These are phyloP conservation scores for Chamaecyparis obtusa DNA, from an alignment of 75 land plant genomes.

Conservation along the genomic window DNA sequence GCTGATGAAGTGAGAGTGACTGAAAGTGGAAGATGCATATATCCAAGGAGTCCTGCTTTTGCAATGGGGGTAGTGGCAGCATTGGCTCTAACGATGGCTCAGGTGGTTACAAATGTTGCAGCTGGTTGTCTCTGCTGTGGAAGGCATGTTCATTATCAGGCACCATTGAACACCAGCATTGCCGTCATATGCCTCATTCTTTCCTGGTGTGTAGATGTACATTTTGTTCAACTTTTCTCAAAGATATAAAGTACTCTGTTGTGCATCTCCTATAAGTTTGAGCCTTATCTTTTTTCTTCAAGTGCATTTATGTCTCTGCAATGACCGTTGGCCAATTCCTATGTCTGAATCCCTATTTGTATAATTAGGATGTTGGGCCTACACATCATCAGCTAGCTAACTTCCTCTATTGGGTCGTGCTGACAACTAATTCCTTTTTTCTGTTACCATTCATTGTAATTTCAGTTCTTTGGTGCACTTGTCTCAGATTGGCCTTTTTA, in stretches of 20 bases:
- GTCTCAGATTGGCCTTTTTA: no score
- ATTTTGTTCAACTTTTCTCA: neutral
- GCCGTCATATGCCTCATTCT: conserved; percentile 53
- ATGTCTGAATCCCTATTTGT: neutral
- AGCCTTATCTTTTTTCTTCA: neutral
- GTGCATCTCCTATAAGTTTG: neutral
- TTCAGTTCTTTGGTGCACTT: neutral
- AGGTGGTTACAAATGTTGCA: conserved; percentile 46
- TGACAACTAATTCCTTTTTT: neutral
- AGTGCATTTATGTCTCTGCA: neutral
- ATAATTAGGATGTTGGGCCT: neutral
- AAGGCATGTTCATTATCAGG: conserved; percentile 22
- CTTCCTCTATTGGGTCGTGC: neutral
- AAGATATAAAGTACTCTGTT: neutral
- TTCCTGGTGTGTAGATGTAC: conserved; percentile 49
- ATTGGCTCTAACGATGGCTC: conserved; percentile 52
- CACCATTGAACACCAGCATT: conserved; percentile 35
- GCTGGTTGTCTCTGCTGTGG: conserved; percentile 74
- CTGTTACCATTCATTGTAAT: neutral
- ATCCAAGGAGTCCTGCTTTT: conserved; percentile 64
- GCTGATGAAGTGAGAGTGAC: conserved; percentile 28
- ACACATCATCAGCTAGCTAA: neutral
- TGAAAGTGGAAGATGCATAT: conserved; percentile 29
- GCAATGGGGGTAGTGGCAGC: conserved; percentile 62
- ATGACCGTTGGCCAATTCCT: neutral